Evolutionary conservation across 768 basidiomycete species (phyloP).

Genomic region (Mycena sanguinolenta): DNA sequence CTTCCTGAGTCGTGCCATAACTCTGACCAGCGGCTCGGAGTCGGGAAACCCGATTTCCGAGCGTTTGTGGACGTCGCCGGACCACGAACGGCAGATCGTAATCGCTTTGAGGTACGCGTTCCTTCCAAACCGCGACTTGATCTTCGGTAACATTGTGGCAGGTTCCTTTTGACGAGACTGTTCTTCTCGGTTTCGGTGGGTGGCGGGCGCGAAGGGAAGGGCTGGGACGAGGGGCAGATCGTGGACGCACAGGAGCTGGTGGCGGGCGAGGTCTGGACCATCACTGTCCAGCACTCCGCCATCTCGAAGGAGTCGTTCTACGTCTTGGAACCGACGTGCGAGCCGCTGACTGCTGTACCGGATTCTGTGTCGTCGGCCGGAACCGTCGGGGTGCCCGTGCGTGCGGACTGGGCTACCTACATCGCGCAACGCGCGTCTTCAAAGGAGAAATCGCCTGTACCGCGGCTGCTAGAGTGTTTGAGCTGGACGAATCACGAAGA

Average conservation of each 20-base stretch:
- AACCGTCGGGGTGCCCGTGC: conserved; percentile 46
- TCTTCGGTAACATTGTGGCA: conserved; percentile 39
- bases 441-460: conserved; percentile 27
- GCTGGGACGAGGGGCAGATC: conserved; percentile 55
- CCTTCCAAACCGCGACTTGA: background rate
- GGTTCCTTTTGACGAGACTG: conserved; percentile 73
- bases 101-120: conserved; percentile 67
- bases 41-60: conserved; percentile 52
- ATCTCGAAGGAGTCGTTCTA: conserved; percentile 55
- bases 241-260: conserved; percentile 67
- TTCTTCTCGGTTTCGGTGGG: conserved; percentile 76
- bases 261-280: conserved; percentile 70
- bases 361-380: background rate
- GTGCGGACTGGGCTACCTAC: conserved; percentile 78
- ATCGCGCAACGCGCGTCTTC: conserved; percentile 48
- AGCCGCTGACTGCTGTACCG: conserved; percentile 44
- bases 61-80: conserved; percentile 71
- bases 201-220: conserved; percentile 43
- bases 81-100: conserved; percentile 67
- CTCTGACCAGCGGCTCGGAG: conserved; percentile 27
- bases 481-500: conserved; percentile 82
- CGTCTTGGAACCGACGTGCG: conserved; percentile 80
- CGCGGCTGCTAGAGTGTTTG: conserved; percentile 56
- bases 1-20: conserved; percentile 63
- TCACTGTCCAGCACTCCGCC: conserved; percentile 49